phyloP scores from a whole-genome alignment of 306 rosid genomes.

The Geum urbanum region DNA sequence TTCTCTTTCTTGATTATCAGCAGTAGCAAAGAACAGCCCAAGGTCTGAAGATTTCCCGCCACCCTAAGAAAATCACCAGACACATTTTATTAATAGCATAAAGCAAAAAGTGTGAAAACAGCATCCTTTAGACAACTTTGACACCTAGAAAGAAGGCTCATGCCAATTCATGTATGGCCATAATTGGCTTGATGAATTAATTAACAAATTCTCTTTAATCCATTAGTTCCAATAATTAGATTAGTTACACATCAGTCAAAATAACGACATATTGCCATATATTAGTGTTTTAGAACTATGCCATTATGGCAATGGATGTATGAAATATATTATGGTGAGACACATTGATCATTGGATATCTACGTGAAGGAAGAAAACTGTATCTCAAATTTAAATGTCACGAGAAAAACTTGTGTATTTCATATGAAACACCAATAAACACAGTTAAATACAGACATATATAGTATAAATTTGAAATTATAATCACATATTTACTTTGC shows the following conservation, averaged over 20 bases:
- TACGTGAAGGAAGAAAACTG: not conserved
- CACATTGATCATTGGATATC: not conserved
- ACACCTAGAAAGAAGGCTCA: conserved; percentile 9
- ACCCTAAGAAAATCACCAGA: conserved; percentile 50
- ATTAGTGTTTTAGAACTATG: not conserved
- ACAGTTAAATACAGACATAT: not conserved
- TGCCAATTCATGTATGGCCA: not conserved
- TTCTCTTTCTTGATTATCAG: conserved; percentile 59
- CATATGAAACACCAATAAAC: not conserved
- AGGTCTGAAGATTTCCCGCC: conserved; percentile 72
- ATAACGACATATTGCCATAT: not conserved
- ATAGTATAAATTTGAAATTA: not conserved
- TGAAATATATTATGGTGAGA: not conserved
- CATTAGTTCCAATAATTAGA: not conserved
- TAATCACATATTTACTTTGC: not conserved
- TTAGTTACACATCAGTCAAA: not conserved
- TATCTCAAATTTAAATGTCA: not conserved
- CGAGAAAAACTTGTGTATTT: not conserved
- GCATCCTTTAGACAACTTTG: conserved; percentile 5
- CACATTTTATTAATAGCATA: conserved; percentile 24
- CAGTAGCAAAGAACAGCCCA: conserved; percentile 84
- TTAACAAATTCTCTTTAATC: not conserved
- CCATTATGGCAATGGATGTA: not conserved
- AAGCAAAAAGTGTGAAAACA: conserved; percentile 3
- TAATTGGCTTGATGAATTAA: not conserved